These are phyloP conservation scores for Ensete ventricosum DNA, from an alignment of 176 grass and related monocot genomes.

Conservation along the genomic window DNA sequence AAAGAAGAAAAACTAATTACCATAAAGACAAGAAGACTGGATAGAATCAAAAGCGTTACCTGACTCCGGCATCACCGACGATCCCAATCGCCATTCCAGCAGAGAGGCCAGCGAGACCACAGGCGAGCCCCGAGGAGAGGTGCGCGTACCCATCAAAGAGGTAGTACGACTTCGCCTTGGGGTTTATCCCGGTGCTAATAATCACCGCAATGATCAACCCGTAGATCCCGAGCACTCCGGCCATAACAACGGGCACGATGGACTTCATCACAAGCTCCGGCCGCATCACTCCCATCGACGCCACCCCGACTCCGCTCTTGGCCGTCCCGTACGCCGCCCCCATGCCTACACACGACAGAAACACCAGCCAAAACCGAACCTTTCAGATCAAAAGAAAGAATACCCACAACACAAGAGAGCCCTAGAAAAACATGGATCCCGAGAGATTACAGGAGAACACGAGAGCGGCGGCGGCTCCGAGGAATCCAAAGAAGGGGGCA, in stretches of 20 bases:
- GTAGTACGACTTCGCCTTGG: slow-evolving; percentile 17
- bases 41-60: slow-evolving; percentile 6
- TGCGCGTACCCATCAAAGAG: slow-evolving; percentile 16
- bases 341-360: neutral
- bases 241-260: slow-evolving; percentile 15
- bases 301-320: slow-evolving; percentile 8
- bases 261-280: slow-evolving; percentile 17
- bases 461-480: slow-evolving; percentile 9
- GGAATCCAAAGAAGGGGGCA: slow-evolving; percentile 16
- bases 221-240: slow-evolving; percentile 15
- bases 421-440: neutral
- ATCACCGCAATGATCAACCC: slow-evolving; percentile 10
- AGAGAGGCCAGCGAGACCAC: slow-evolving; percentile 8
- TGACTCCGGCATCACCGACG: slow-evolving; percentile 10
- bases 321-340: slow-evolving; percentile 10
- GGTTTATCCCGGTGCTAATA: slow-evolving; percentile 12
- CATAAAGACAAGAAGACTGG: neutral
- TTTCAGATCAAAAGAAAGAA: neutral
- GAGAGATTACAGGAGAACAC: slow-evolving; percentile 7
- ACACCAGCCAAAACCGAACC: neutral
- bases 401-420: neutral
- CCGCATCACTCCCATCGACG: slow-evolving; percentile 17
- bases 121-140: slow-evolving; percentile 10
- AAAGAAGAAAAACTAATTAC: neutral
- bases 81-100: slow-evolving; percentile 13